Base-by-base conservation (phyloP, 2,329 filamentous ascomycete genomes). In the Coleophoma cylindrospora region DNA sequence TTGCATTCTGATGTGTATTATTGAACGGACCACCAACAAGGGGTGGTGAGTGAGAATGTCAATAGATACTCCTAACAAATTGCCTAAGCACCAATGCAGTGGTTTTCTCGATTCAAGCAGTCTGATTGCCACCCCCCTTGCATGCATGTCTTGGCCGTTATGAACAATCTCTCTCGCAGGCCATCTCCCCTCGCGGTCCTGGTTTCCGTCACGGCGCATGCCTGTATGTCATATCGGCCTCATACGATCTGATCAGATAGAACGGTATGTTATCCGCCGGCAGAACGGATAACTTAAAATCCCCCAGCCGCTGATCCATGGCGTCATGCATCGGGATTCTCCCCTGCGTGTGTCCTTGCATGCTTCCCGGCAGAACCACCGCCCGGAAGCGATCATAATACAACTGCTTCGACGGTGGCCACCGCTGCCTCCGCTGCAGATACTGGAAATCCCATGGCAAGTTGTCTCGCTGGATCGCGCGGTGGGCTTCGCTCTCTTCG, bases 391-490 rank as follows among this genome's bases (percentile, higher is more conserved):
- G 43, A 27, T 58, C 54, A 22, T 58, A 58, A 48, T 50, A 56
- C 17, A 58, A 43, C 34, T 57, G 54, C 40, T 58, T 58, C 13
- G 50, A 54, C 4, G 54, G 53, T 13, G 54, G 55, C 56, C 56
- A 58, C 8, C 56, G 46, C 43, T 55, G 51, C 27, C 38, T 47
- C 43, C 54, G 45, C 1, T 37, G 13, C 41, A 46, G 37, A 19
- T 46, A 34, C 34, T 15, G 40, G 19, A 27, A 52, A 4, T 48
- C 40, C 32, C 34, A 52, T n/a, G 48, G 40, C 22, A 44, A 27
- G 32, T 50, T 54, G 36, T 49, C 21, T 2, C 45, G 17, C 11
- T 34, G 22, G 43, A 12, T 45, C 34, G 17, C 3, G 45, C 41
- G 27, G 33, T 19, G 9, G 15, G 32, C 21, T 47, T 33, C 21